Percentiles rank a stretch among this genome's conserved stretches.
phyloP scores from a whole-genome alignment of 352 stramenopile genomes.

The Globisporangium splendens region DNA sequence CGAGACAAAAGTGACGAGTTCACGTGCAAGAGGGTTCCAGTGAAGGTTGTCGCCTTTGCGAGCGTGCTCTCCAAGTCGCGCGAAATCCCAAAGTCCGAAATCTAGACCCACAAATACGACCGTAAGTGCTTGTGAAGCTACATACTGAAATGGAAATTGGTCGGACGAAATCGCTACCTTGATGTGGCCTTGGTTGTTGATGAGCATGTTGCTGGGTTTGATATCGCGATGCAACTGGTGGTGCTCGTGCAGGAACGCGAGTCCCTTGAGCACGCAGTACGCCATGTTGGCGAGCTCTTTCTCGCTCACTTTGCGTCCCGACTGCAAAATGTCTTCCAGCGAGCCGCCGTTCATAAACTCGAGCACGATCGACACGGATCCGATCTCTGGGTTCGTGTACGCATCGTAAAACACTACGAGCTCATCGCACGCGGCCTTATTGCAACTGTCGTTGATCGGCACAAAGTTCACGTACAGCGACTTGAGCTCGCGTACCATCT shows the following conservation, averaged over 20 bases:
- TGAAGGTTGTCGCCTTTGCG: constrained; percentile 88
- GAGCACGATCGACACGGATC: constrained; percentile 90
- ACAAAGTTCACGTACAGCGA: constrained; percentile 83
- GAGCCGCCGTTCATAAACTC: constrained; percentile 94
- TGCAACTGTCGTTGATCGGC: constrained; percentile 41
- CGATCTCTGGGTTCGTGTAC: constrained; percentile 85
- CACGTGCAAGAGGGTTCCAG: constrained; percentile 85
- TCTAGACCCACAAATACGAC: constrained; percentile 21
- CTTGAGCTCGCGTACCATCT: constrained; percentile 87
- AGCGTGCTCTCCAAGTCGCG: constrained; percentile 78
- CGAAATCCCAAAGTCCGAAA: constrained; percentile 85
- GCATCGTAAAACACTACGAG: constrained; percentile 92
- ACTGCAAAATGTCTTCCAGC: constrained; percentile 73
- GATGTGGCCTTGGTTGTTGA: constrained; percentile 78
- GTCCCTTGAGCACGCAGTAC: constrained; percentile 68
- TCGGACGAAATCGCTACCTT: constrained; percentile 31
- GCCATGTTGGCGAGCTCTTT: constrained; percentile 79
- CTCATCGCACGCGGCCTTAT: constrained; percentile 61
- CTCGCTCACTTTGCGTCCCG: constrained; percentile 49
- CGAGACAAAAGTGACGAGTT: too few species aligned
- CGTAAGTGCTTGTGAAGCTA: too few species aligned
- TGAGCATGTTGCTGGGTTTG: constrained; percentile 94
- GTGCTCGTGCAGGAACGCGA: constrained; percentile 87
- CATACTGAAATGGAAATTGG: too few species aligned
- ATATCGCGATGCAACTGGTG: constrained; percentile 93